Evolutionary conservation across 2,329 filamentous ascomycete species (phyloP).

Genomic region (Aspergillus hortae): DNA sequence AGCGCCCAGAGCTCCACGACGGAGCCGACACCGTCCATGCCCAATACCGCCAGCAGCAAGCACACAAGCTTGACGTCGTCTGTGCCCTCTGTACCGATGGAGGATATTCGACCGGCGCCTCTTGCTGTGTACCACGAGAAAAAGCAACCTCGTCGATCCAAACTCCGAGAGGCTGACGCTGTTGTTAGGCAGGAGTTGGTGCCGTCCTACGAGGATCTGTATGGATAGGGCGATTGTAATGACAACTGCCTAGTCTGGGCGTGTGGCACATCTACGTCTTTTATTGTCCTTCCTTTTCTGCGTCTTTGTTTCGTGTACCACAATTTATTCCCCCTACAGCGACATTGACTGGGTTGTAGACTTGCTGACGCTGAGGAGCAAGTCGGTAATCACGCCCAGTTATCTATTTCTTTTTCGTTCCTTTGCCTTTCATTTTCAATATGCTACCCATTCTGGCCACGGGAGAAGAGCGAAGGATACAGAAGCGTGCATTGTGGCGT

Average conservation of each 20-base stretch:
- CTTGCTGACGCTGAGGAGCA: no score
- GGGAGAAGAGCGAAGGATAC: background rate
- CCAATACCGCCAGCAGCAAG: conserved; percentile 27
- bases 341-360: no score
- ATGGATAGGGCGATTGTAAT: conserved; percentile 23
- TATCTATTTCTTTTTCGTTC: conserved; percentile 1
- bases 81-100: conserved; percentile 21
- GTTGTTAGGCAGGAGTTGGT: conserved; percentile 27
- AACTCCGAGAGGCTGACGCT: conserved; percentile 19
- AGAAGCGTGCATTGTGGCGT: conserved; percentile 6
- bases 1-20: conserved; percentile 30
- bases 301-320: background rate
- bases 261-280: background rate
- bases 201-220: conserved; percentile 39
- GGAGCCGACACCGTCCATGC: conserved; percentile 23
- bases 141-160: conserved; percentile 10
- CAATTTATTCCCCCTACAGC: no score
- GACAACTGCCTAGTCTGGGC: background rate
- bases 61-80: conserved; percentile 33
- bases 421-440: conserved; percentile 2
- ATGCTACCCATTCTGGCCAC: background rate
- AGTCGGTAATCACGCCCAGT: background rate
- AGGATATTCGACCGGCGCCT: conserved; percentile 22
- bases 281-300: conserved; percentile 4
- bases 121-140: conserved; percentile 20